A percentile compares a stretch with the other conserved stretches of the same genome.
These are phyloP conservation scores for Melastoma candidum DNA, from an alignment of 441 rosid species.

Conservation along the genomic window DNA sequence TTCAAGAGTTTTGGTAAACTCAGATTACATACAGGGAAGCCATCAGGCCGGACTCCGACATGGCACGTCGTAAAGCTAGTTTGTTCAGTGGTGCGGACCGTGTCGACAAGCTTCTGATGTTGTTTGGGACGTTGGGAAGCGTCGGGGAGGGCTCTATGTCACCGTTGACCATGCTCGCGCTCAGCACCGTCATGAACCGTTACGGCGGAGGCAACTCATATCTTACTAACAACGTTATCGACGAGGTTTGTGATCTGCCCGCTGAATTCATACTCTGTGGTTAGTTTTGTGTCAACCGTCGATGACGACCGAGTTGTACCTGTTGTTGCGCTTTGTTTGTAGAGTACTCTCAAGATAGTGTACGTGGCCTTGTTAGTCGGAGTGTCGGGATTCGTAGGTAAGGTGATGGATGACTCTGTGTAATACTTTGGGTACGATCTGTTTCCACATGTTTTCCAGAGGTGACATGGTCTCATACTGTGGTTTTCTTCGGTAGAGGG, in stretches of 20 bases:
- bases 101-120: slow-evolving; percentile 26
- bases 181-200: slow-evolving; percentile 25
- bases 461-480: background rate
- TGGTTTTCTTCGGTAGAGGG: slow-evolving; percentile 23
- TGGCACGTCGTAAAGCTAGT: slow-evolving; percentile 13
- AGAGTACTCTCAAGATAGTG: too few species aligned
- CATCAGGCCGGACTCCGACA: too few species aligned
- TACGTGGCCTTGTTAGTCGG: too few species aligned
- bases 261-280: background rate
- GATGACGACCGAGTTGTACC: too few species aligned
- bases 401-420: background rate
- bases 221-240: slow-evolving; percentile 17
- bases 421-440: background rate
- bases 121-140: slow-evolving; percentile 30
- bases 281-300: too few species aligned
- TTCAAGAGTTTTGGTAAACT: too few species aligned
- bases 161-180: slow-evolving; percentile 27
- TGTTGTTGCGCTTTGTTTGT: too few species aligned
- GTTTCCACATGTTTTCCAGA: background rate
- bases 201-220: slow-evolving; percentile 16
- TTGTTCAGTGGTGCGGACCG: slow-evolving; percentile 25
- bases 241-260: slow-evolving; percentile 20
- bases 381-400: too few species aligned
- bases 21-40: too few species aligned
- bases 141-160: slow-evolving; percentile 39